Percentiles rank a stretch among this genome's conserved stretches.
phyloP scores from a whole-genome alignment of 345 rosid genomes.

The Geranium brycei region DNA sequence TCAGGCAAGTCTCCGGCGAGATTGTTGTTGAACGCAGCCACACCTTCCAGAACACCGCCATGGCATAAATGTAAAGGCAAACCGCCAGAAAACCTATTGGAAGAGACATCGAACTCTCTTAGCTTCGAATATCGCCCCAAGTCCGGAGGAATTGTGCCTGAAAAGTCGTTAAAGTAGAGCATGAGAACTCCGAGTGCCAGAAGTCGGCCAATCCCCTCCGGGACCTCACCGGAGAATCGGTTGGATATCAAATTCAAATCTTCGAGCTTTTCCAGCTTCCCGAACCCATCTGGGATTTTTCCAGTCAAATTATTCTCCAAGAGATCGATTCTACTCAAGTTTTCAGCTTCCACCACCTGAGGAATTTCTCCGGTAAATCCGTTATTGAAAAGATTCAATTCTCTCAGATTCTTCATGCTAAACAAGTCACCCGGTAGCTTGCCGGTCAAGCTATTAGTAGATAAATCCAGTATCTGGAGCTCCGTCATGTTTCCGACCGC shows the following conservation, averaged over 20 bases:
- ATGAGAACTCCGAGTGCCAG: constrained; percentile 24
- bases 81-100: constrained; percentile 30
- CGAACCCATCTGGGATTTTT: constrained; percentile 34
- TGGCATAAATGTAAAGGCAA: constrained; percentile 40
- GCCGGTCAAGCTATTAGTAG: constrained; percentile 17
- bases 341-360: constrained; percentile 16
- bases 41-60: constrained; percentile 25
- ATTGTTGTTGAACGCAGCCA: constrained; percentile 25
- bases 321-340: constrained; percentile 27
- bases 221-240: constrained; percentile 41
- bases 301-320: constrained; percentile 33
- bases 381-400: constrained; percentile 19
- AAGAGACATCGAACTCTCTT: constrained; percentile 19
- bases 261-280: constrained; percentile 23
- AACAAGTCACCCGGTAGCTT: constrained; percentile 30
- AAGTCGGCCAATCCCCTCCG: constrained; percentile 27
- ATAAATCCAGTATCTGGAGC: constrained; percentile 34
- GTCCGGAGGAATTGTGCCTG: constrained; percentile 42
- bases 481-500: constrained; percentile 25
- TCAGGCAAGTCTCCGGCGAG: constrained; percentile 43
- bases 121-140: constrained; percentile 38
- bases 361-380: constrained; percentile 37
- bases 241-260: constrained; percentile 22
- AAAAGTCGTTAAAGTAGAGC: constrained; percentile 34
- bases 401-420: constrained; percentile 29